Base-by-base conservation (phyloP, 2,329 filamentous ascomycete species). In the Colletotrichum cuscutae region DNA sequence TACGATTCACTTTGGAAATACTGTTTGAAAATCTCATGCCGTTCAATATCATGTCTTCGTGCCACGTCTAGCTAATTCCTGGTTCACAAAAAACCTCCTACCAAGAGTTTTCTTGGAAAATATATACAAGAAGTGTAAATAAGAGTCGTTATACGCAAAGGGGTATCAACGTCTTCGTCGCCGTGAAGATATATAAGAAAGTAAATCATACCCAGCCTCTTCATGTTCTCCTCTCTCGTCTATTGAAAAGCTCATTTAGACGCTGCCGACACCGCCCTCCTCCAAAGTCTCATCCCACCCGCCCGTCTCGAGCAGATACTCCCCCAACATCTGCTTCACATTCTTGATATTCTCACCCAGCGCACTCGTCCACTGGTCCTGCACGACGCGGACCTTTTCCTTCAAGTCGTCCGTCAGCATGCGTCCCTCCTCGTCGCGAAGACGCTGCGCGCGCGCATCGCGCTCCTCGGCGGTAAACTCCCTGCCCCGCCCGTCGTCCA, bases 331-430 rank as follows among this genome's bases (percentile, higher is more conserved):
- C 79, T 91, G 90, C 82, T 94, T 96, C 74, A 95, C 91, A 19
- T 86, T 88, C 73, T 89, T 89, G 77, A 98, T 88, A 68, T 91
- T 90, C 74, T 92, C 91, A 1, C 95, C 96, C n/a, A 98, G 86
- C 5, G 94, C 95, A 78, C 95, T 94, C 46, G 89, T 87, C 96
- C 97, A 98, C 83, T 97, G 95, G 67, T 95, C 93, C 82, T 98
- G 95, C 42, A 98, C 94, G 75, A 95, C 90, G 37, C 92, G 90
- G 2, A 98, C 97, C 83, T 97, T 97, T 79, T 98, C 96, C 84
- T 98, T 97, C 76, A 98, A 83, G 79, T 98, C 96, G 61, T 92
- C 91, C 7, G 95, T 98, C 78, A 98, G 83, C 68, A 89, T 84
- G 46, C 85, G 84, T 78, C 93, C 93, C 82, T 97, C 94, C 61